Base-by-base conservation (phyloP, 768 basidiomycete genomes). In the Boletellus sp. region DNA sequence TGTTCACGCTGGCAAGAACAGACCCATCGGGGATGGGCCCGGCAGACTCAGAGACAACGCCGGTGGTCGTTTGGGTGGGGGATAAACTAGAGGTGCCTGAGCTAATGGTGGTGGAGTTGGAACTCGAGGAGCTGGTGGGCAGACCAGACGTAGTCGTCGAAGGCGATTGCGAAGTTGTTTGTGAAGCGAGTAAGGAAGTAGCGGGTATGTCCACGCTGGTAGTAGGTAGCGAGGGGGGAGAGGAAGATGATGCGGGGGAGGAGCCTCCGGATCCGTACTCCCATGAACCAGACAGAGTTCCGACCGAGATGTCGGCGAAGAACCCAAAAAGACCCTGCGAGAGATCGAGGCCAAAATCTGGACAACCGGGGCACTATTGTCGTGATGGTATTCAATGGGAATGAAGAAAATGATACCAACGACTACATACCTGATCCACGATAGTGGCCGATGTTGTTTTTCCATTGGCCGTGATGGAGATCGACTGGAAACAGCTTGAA, bases 251-350 rank as follows among this genome's bases (percentile, higher is more conserved):
- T 38, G 60, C 51, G 2, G 68, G 52, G 26, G 68, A 13, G 26
- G 65, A 48, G 10, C 45, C 38, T 11, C 59, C 59, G 6, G 61
- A 60, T 35, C 39, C 53, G 62, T 74, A 83, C 37, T 56, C 61
- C 88, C 88, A 91, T 12, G 69, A 52, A 48, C 82, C 85, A 46
- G 68, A 68, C 51, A 90, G 64, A 31, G 85, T 77, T 42, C 88
- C 89, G 3, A 43, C 62, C 38, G 63, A 66, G 35, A 74, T 47
- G 23, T 63, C 45, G 12, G 72, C 76, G 66, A 90, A 88, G 71
- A 64, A 78, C 39, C 69, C 33, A 71, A 92, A 91, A 41, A 91
- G 77, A 38, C 82, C 81, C 31, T 71, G 57, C 11, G 83, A 82
- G 41, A 90, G 67, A 68, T 92, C 90, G 24, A 91, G 79, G 34